Evolutionary conservation across 371 early-diverging fungal species (phyloP), one percentile per base, ranked within the genome.

Genomic region (Catenaria anguillulae): DNA sequence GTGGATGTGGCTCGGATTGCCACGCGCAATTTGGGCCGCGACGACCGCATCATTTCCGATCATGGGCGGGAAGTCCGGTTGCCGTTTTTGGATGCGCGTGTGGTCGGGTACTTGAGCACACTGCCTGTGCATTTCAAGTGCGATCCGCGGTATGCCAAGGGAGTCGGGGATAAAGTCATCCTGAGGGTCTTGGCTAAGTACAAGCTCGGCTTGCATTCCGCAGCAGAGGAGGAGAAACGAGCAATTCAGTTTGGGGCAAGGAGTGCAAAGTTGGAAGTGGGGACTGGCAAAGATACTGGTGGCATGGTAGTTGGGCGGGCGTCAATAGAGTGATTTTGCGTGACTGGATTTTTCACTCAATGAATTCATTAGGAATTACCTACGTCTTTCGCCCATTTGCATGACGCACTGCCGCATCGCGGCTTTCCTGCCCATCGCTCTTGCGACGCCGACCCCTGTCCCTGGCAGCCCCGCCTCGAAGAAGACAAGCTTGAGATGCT

Each of bases 161-260:
- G 93, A 0, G 71, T 90, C 23, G 96, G 97, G 24, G 95, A 95
- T 63, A 97, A 97, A 70, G 66, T 88, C n/a, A 68, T 95, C 42
- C 70, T 97, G 60, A 73, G 96, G 35, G 76, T 79, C 64, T 26
- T 68, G 29, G 71, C 69, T n/a, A 19, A 24, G 26, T 35, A 13
- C 24, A 13, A 34, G 59, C 56, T 75, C 0, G 70, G 71, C 13
- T 63, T 79, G 33, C 17, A 6, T 2, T 46, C 68, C 40, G 70
- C 73, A 2, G 37, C 61, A 23, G 72, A 81, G 24, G 63, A 91
- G 84, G 8, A 76, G 80, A 97, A 97, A 65, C 79, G 94, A 23
- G 97, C 97, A 0, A 89, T 97, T 54, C 97, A 97, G 69, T 97
- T 97, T 79, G 97, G 97, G 2, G 90, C 94, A 1, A 78, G 89